Base-by-base conservation (phyloP, 768 basidiomycete species). In the Suillus americanus region DNA sequence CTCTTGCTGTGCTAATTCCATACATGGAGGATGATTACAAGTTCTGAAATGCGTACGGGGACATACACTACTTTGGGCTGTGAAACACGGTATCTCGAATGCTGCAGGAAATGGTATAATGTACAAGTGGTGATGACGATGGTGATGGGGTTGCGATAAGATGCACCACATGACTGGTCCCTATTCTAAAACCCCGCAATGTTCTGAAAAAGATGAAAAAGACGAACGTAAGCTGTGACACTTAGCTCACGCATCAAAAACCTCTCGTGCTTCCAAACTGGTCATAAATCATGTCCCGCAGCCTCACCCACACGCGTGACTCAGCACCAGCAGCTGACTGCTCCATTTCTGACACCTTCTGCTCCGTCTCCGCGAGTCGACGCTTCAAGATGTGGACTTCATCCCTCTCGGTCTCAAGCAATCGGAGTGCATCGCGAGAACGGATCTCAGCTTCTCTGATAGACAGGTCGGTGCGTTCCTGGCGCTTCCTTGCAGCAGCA, bases 281-380 rank as follows among this genome's bases (percentile, higher is more conserved):
- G 56, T 77, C 72, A 66, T 72, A 72, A 23, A 75, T 64, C 65
- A 75, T 61, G 63, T 72, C 74, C 60, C 70, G 77, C 65, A 75
- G 60, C 63, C 63, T 70, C 53, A 66, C 72, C 74, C 72, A 75
- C 33, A 77, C 65, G 35, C 66, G 69, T 40, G 35, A 68, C 33
- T 75, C 75, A 10, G 51, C 43, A 64, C 38, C 63, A 14, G 66
- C 66, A 14, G 56, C 45, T 30, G 64, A 68, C 23, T 67, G 68
- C 38, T 41, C 40, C 54, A 71, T 20, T 8, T 71, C 74, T 63
- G 59, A 67, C 46, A 60, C 61, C 60, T 62, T 68, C 63, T 45
- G 65, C 62, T 77, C 73, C n/a, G 67, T 70, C 46, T 68, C 68
- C 23, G 45, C 56, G 51, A 74, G 55, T 40, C 64, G 75, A 25